Evolutionary conservation across 805 yeast genomes (phyloP).

Genomic region (Pichia rugopelliculosa): DNA sequence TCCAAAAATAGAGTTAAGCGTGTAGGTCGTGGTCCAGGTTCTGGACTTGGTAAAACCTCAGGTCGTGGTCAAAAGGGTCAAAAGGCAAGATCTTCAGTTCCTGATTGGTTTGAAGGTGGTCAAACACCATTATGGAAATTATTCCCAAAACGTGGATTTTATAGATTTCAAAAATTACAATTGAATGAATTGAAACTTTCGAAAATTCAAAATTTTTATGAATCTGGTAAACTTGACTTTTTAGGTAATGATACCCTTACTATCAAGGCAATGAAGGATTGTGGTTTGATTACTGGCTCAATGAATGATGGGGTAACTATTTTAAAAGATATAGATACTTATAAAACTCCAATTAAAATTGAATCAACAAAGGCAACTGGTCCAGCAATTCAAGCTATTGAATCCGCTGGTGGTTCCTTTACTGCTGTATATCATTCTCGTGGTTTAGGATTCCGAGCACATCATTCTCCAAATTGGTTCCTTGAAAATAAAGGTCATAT

Average conservation of each 20-base stretch:
- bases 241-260: constrained; percentile 56
- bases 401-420: constrained; percentile 63
- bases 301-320: constrained; percentile 76
- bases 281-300: constrained; percentile 66
- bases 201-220: constrained; percentile 63
- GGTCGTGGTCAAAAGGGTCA: constrained; percentile 99
- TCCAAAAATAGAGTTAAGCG: constrained; percentile 59
- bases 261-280: constrained; percentile 67
- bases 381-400: constrained; percentile 68
- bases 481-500: constrained; percentile 65
- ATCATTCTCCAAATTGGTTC: constrained; percentile 66
- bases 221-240: constrained; percentile 50
- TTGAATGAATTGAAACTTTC: constrained; percentile 57
- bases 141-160: constrained; percentile 86
- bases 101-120: constrained; percentile 97
- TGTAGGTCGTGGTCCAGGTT: constrained; percentile 94
- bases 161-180: constrained; percentile 49
- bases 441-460: constrained; percentile 60
- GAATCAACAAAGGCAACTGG: constrained; percentile 79
- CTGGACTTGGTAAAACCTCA: constrained; percentile 88
- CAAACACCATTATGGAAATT: constrained; percentile 85
- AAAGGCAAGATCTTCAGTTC: constrained; percentile 87
- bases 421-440: constrained; percentile 64
- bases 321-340: constrained; percentile 52
- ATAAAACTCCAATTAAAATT: constrained; percentile 56